These are phyloP conservation scores for Beauveria bassiana DNA, from an alignment of 2,329 filamentous ascomycete species.

Conservation along the genomic window DNA sequence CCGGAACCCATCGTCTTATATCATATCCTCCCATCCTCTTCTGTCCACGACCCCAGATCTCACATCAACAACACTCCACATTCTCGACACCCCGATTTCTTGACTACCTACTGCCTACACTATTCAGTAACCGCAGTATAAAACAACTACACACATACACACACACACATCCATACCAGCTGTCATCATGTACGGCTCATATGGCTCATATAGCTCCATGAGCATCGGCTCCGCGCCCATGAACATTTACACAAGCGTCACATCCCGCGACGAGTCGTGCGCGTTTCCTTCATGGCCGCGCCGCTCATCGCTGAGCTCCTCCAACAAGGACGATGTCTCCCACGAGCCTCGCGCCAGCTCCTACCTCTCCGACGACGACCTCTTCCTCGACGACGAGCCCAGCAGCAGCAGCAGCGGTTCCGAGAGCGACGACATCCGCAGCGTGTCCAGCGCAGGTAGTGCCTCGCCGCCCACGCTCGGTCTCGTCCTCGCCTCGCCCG, in stretches of 20 bases:
- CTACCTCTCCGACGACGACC: constrained; percentile 57
- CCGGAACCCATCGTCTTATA: constrained; percentile 2
- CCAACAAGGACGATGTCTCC: constrained; percentile 29
- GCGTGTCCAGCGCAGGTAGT: constrained; percentile 37
- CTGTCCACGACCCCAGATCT: neutral
- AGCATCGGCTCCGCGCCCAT: constrained; percentile 35
- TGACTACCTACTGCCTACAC: neutral
- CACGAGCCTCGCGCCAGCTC: constrained; percentile 40
- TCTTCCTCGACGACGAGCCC: constrained; percentile 38
- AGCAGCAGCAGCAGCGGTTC: constrained; percentile 46
- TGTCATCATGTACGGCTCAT: constrained; percentile 40
- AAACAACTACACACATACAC: constrained; percentile 14
- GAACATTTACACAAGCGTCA: constrained; percentile 34
- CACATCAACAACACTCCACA: neutral
- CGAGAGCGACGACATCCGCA: constrained; percentile 36
- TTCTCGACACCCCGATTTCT: neutral
- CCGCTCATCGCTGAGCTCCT: constrained; percentile 41
- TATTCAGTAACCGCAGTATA: neutral
- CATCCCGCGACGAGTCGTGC: constrained; percentile 38
- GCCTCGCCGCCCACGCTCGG: constrained; percentile 25
- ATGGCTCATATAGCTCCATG: constrained; percentile 44
- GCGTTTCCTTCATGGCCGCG: constrained; percentile 54
- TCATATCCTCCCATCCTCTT: neutral
- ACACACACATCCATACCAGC: constrained; percentile 17
- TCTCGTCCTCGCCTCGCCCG: constrained; percentile 21